Conservation (phyloP, 2,329 filamentous ascomycete species). For the Colletotrichum musicola region DNA sequence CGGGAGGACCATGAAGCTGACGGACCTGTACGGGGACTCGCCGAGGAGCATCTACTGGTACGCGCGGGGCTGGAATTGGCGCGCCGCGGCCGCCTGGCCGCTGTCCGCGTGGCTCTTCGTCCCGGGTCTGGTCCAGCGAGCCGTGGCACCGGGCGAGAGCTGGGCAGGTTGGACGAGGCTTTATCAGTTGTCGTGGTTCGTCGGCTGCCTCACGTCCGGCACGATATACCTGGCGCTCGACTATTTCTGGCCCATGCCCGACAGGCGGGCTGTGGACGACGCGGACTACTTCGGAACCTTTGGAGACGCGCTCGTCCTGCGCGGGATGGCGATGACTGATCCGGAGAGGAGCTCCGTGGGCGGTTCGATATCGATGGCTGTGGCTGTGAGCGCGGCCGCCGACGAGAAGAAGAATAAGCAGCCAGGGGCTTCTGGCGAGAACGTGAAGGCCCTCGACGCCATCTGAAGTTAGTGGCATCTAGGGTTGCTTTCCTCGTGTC, state of each 20-base stretch:
- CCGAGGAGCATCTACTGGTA: slow-evolving; percentile 41
- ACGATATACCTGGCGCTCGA: slow-evolving; percentile 40
- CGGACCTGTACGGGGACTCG: slow-evolving; percentile 45
- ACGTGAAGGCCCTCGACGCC: background rate
- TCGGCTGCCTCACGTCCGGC: slow-evolving; percentile 40
- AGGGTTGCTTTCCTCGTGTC: background rate
- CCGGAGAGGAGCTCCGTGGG: background rate
- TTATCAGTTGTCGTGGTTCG: slow-evolving; percentile 42
- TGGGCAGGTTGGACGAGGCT: slow-evolving; percentile 43
- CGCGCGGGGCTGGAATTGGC: slow-evolving; percentile 38
- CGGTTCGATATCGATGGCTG: background rate
- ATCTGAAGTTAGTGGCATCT: background rate
- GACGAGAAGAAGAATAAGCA: background rate
- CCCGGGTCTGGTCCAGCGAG: slow-evolving; percentile 40
- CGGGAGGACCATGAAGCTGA: slow-evolving; percentile 50
- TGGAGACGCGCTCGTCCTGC: slow-evolving; percentile 21
- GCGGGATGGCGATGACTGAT: slow-evolving; percentile 18
- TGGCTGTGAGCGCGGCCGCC: no score
- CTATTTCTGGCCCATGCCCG: slow-evolving; percentile 40
- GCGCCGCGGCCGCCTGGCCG: slow-evolving; percentile 31
- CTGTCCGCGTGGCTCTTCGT: slow-evolving; percentile 38
- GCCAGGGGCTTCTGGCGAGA: background rate
- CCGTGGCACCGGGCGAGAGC: slow-evolving; percentile 30
- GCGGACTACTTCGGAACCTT: slow-evolving; percentile 43
- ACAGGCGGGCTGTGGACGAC: slow-evolving; percentile 39